A percentile compares a stretch with the other conserved stretches of the same genome.
Evolutionary conservation across 352 stramenopile genomes (phyloP).

Genomic region (Globisporangium perplexum): DNA sequence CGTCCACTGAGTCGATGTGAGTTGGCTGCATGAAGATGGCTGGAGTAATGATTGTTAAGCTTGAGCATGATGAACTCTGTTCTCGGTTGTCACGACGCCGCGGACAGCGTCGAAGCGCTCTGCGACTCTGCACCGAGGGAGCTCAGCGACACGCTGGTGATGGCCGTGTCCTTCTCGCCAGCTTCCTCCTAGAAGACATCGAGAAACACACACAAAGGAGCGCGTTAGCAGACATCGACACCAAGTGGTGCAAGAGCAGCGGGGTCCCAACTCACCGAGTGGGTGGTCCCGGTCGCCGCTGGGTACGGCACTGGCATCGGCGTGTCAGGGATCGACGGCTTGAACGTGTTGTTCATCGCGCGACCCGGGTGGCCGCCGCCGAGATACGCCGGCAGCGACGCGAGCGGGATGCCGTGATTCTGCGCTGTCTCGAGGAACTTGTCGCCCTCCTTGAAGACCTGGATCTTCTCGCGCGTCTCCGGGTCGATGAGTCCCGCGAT

Average conservation of each 20-base stretch:
- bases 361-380: slow-evolving; percentile 49
- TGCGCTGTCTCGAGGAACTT: slow-evolving; percentile 51
- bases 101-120: not conserved
- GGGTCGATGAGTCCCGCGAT: slow-evolving; percentile 65
- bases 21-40: too few species aligned
- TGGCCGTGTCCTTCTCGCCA: slow-evolving; percentile 5
- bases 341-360: slow-evolving; percentile 68
- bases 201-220: not conserved
- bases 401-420: slow-evolving; percentile 54
- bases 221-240: not conserved
- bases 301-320: slow-evolving; percentile 32
- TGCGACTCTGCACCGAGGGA: not conserved
- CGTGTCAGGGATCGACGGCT: slow-evolving; percentile 43
- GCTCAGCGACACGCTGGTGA: not conserved
- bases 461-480: slow-evolving; percentile 78
- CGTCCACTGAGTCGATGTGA: too few species aligned
- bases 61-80: too few species aligned
- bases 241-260: not conserved
- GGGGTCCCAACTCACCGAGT: not conserved
- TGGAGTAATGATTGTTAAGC: not conserved
- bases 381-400: slow-evolving; percentile 51
- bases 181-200: not conserved
- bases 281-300: not conserved
- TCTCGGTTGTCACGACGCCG: not conserved
- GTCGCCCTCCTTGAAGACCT: slow-evolving; percentile 69